phyloP scores from a whole-genome alignment of 208 protist species.

The Trypanosoma melophagium region DNA sequence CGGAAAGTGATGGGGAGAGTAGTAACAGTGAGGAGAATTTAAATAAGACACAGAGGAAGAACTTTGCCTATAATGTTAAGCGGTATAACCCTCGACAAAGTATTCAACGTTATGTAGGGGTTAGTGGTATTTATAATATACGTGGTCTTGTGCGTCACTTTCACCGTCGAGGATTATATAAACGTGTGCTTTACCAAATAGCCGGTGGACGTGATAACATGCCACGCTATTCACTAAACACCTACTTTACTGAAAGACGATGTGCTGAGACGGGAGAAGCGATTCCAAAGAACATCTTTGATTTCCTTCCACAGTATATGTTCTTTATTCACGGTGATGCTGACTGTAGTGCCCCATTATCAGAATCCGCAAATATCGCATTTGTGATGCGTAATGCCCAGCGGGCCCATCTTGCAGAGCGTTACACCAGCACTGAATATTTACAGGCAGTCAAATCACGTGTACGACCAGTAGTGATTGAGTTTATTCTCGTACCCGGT shows the following conservation, averaged over 20 bases:
- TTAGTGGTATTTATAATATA: slow-evolving; percentile 87
- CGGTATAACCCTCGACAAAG: slow-evolving; percentile 83
- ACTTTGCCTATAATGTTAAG: slow-evolving; percentile 67
- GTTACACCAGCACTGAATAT: slow-evolving; percentile 21
- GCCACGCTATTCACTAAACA: slow-evolving; percentile 54
- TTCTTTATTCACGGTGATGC: slow-evolving; percentile 83
- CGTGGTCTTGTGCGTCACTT: slow-evolving; percentile 63
- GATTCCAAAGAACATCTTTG: slow-evolving; percentile 81
- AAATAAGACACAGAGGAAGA: no score
- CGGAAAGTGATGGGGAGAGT: neutral
- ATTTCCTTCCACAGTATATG: slow-evolving; percentile 76
- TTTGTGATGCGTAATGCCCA: slow-evolving; percentile 70
- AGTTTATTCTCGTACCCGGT: slow-evolving; percentile 68
- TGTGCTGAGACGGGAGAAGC: slow-evolving; percentile 53
- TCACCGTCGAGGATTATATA: slow-evolving; percentile 59
- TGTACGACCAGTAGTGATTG: slow-evolving; percentile 44
- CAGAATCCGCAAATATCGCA: slow-evolving; percentile 75
- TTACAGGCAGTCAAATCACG: slow-evolving; percentile 22
- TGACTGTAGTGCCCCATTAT: slow-evolving; percentile 72
- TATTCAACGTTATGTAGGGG: slow-evolving; percentile 78
- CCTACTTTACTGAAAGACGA: slow-evolving; percentile 72
- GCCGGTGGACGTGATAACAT: slow-evolving; percentile 56
- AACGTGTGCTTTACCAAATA: slow-evolving; percentile 63
- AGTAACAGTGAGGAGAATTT: no score
- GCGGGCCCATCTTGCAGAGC: slow-evolving; percentile 39